A percentile compares a stretch with the other conserved stretches of the same genome.
Evolutionary conservation across 75 land plant genomes (phyloP).

Genomic region (Pinus tabuliformis): DNA sequence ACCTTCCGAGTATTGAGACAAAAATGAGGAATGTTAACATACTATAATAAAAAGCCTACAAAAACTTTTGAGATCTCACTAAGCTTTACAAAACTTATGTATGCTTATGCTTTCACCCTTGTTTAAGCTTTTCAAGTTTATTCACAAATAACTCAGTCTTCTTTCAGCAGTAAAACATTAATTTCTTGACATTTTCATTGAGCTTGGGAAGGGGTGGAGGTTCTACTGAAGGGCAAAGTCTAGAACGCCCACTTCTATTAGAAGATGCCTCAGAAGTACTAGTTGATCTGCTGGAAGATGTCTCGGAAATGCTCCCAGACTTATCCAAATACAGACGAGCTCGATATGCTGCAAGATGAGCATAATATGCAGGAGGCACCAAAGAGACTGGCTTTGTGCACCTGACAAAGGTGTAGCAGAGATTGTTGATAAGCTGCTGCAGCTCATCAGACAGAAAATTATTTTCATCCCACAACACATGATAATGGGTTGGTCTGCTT

Average conservation of each 20-base stretch:
- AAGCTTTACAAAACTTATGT: too few species aligned
- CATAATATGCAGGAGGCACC: conserved; percentile 91
- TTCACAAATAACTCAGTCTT: too few species aligned
- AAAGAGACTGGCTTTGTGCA: conserved; percentile 90
- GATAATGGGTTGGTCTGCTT: conserved; percentile 94
- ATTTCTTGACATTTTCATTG: conserved; percentile 55
- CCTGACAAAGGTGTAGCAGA: conserved; percentile 79
- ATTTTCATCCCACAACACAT: conserved; percentile 79
- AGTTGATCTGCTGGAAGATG: conserved; percentile 4
- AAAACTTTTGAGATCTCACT: too few species aligned
- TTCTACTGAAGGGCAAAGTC: conserved; percentile 37
- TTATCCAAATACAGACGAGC: conserved; percentile 77
- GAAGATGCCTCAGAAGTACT: conserved; percentile 1
- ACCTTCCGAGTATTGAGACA: too few species aligned
- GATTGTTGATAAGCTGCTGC: conserved; percentile 73
- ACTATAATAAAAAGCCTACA: too few species aligned
- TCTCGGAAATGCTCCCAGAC: not conserved
- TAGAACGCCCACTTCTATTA: conserved; percentile 16
- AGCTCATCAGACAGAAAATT: conserved; percentile 80
- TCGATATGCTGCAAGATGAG: conserved; percentile 86
- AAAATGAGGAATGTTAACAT: too few species aligned
- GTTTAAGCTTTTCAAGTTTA: too few species aligned
- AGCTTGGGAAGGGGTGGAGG: conserved; percentile 64
- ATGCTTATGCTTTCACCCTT: too few species aligned
- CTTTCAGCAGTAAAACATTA: conserved; percentile 77